Conservation (phyloP, 108 stramenopile species). For the Cylindrotheca fusiformis region DNA sequence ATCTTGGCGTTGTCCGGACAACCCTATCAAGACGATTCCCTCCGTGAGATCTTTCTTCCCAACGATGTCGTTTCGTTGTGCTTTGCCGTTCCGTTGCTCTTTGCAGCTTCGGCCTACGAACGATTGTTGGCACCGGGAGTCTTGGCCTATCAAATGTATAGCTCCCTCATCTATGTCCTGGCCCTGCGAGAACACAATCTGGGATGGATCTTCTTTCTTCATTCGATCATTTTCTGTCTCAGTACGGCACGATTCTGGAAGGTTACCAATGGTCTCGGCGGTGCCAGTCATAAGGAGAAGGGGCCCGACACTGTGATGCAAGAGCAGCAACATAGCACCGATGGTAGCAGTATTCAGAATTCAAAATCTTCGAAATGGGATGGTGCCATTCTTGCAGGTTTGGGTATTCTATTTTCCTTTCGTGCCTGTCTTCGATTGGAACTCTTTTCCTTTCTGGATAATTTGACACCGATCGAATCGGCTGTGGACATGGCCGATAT, state of each 20-base stretch:
- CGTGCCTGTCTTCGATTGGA: neutral
- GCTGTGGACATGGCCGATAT: neutral
- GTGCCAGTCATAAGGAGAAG: neutral
- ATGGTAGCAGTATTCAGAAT: too few species aligned
- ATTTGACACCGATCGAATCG: neutral
- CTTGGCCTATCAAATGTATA: neutral
- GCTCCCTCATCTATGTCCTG: neutral
- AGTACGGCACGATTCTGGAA: neutral
- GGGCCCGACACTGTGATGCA: neutral
- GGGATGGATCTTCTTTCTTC: neutral
- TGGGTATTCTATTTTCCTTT: neutral
- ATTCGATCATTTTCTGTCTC: neutral
- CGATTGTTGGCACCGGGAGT: neutral
- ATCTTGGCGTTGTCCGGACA: neutral
- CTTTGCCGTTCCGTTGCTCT: neutral
- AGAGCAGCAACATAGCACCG: neutral
- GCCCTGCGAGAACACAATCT: neutral
- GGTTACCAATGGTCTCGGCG: neutral
- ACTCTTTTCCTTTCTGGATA: neutral
- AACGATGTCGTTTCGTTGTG: neutral
- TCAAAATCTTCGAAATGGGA: neutral
- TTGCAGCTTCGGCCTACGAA: neutral
- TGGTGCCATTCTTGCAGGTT: neutral
- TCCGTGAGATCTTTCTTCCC: too few species aligned
- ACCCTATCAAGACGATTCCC: neutral